Base-by-base conservation (phyloP, 306 rosid species). In the Quercus suber region DNA sequence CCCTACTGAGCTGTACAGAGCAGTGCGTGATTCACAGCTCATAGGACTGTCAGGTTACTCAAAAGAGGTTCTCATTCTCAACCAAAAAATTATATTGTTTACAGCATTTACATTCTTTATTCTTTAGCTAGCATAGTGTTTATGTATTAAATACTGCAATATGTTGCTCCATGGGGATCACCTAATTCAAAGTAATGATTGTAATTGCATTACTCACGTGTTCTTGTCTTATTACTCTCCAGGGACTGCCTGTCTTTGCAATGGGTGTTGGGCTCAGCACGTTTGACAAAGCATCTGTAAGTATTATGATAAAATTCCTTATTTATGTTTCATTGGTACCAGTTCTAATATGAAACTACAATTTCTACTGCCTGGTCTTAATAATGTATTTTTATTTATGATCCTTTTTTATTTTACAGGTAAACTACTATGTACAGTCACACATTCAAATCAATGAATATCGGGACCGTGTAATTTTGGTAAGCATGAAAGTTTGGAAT, bases 371-470 rank as follows among this genome's bases (percentile, higher is more conserved):
- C 64, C 60, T 53, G 70, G 41, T 56, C 77, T 55, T 57, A 73
- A 63, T 72, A 3, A 28, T 11, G 49, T 74, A 67, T 37, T 23
- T 9, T 27, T 19, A 55, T 51, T 31, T 74, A n/a, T 25, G 67
- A 64, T 67, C 74, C 75, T 73, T 5, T 23, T 13, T 27, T 43
- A 71, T 57, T 79, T 51, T 85, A 35, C 89, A 95, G 99, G 97
- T 93, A 73, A 90, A 93, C 82, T 90, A 89, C 87, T 95, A 95
- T 88, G 98, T 95, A 87, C 99, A 95, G 88, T 95, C 99, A 75
- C 99, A 95, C 84, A 95, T 95, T 89, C 99, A 95, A 85, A 86
- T 95, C 49, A 95, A 95, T 76, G 98, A 95, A 87, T 95, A 95
- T 79, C 92, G 99, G 71, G 99, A 95, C 82, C 81, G 91, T 23